Percentiles rank a stretch among this genome's conserved stretches.
These are phyloP conservation scores for Aspergillus transmontanensis DNA, from an alignment of 2,329 filamentous ascomycete genomes.

Conservation along the genomic window DNA sequence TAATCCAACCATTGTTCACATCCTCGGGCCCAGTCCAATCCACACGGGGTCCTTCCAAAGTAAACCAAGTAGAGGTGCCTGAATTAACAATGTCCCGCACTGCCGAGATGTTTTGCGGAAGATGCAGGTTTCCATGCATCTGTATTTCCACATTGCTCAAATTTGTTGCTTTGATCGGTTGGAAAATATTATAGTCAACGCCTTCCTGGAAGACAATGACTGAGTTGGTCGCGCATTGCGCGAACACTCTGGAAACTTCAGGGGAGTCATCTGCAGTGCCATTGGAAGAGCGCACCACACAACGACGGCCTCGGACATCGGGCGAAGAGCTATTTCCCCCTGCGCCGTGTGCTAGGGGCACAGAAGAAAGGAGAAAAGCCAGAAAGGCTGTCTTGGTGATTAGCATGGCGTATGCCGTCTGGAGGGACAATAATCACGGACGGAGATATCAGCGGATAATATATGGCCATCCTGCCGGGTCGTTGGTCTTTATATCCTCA, in stretches of 20 bases:
- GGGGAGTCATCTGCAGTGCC: constrained; percentile 44
- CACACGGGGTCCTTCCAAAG: constrained; percentile 28
- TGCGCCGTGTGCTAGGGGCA: not conserved
- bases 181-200: constrained; percentile 47
- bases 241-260: constrained; percentile 41
- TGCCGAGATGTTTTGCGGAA: constrained; percentile 44
- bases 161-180: constrained; percentile 42
- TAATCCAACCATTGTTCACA: constrained; percentile 47
- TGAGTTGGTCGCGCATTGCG: constrained; percentile 35
- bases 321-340: not conserved
- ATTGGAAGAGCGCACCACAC: constrained; percentile 34
- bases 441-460: not conserved
- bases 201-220: constrained; percentile 43
- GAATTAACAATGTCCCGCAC: constrained; percentile 40
- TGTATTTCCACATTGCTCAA: constrained; percentile 47
- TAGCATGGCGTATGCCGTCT: constrained; percentile 9
- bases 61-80: constrained; percentile 41
- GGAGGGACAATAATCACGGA: constrained; percentile 8
- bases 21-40: constrained; percentile 37
- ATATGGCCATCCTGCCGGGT: not conserved
- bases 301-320: constrained; percentile 14
- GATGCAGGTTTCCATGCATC: constrained; percentile 48
- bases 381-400: constrained; percentile 4
- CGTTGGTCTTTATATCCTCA: not conserved
- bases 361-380: constrained; percentile 1